Evolutionary conservation across 1,284 basidiomycete genomes (phyloP), one percentile per base, ranked within the genome.

Genomic region (Phlebopus sp.): DNA sequence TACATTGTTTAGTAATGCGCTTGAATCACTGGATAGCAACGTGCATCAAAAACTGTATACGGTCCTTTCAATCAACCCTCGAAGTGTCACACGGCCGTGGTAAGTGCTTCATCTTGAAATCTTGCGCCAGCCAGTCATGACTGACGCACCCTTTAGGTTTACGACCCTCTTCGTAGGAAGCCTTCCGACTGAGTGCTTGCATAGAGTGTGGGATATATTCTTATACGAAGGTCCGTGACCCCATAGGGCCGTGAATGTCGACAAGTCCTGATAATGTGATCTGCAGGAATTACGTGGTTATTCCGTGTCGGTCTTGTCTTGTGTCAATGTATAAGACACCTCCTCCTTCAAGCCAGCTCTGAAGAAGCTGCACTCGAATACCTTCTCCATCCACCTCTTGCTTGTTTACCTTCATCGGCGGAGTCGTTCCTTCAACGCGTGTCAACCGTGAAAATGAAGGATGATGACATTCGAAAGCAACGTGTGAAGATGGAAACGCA

Each of bases 201-300:
- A 90, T 47, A 77, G 93, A 14, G 77, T 93, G 4, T 92, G 92
- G 85, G 94, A 97, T 62, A 69, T 94, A 3, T 92, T 96, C 62
- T 72, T 97, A 30, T 86, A 81, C 49, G 92, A 95, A 70, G 92
- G 90, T 91, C 55, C 42, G 66, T 49, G 14, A 15, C 11, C 30
- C 15, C 9, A 3, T 31, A n/a, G n/a, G 2, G 13, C 2, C 42
- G 15, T 17, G 32, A 14, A 13, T 9, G 13, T 15, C 25, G 2
- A 18, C 5, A 13, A 17, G n/a, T 43, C 48, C 63, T 47, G 13
- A 49, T 32, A 17, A 8, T 47, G 27, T 38, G 7, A 32, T 48
- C 17, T 17, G 32, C 59, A 90, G 92, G 92, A 4, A 75, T 91
- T 3, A 77, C 84, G 0, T 92, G 86, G 75, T 74, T 96, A 36